Evolutionary conservation across 768 basidiomycete species (phyloP), one percentile per base, ranked within the genome.

Genomic region (Rhizopogon roseolus): DNA sequence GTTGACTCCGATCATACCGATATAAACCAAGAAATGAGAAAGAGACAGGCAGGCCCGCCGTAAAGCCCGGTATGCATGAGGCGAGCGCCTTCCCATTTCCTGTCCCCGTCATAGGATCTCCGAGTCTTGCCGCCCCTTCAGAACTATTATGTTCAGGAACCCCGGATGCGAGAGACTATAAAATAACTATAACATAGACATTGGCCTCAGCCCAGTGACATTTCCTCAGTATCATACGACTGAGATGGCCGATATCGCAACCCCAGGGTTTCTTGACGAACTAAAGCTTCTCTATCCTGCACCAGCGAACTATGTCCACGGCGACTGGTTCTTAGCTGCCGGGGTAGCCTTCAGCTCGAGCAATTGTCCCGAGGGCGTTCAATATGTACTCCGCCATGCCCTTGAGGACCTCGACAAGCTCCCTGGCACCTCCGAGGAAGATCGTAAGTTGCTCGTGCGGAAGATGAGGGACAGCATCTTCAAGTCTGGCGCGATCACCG

Each of bases 381-480:
- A 82, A 10, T 62, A 64, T 41, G 77, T 87, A 6, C 83, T 83
- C 62, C 60, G 76, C 41, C 68, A 78, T 56, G 82, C 73, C 2
- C 60, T 82, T 43, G 53, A 69, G 2, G 79, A 82, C 44, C 65
- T 82, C 1, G 66, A 72, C 53, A 57, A 61, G 9, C 61, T 68
- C 50, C 28, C 55, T 52, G 62, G 32, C 13, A 8, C 60, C 57
- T 19, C 56, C 0, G 61, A 67, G 6, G 63, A 71, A 16, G 74
- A 81, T 53, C 71, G 65, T 40, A 61, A 71, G 22, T 42, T 72
- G 7, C 70, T 86, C 3, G 78, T 79, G 38, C 73, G 78, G 51
- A 83, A 76, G 58, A 64, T 86, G n/a, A 71, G 82, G 32, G 86
- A 88, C 55, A 79, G 78, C 0, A 56, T 87, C 5, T 79, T 88